Conservation (phyloP, 345 rosid species). For the Abelmoschus esculentus region DNA sequence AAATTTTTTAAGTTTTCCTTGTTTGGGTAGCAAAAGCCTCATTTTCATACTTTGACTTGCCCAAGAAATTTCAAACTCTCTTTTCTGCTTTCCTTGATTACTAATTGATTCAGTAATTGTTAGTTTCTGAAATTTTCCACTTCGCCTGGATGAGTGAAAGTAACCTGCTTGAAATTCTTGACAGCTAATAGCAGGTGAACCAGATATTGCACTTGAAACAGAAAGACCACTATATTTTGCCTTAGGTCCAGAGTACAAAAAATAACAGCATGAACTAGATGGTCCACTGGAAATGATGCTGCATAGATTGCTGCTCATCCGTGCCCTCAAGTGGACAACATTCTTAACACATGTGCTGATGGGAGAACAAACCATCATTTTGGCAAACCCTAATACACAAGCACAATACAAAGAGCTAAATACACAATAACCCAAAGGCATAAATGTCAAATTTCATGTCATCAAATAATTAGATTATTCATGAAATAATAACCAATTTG, state of each 20-base stretch:
- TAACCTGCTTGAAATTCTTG: constrained; percentile 21
- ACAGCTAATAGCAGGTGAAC: constrained; percentile 20
- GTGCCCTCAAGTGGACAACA: constrained; percentile 36
- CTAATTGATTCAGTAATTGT: constrained; percentile 29
- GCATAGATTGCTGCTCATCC: constrained; percentile 32
- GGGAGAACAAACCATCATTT: constrained; percentile 47
- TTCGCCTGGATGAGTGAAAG: constrained; percentile 22
- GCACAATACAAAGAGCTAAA: constrained; percentile 8
- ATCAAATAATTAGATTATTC: background rate
- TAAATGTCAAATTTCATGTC: background rate
- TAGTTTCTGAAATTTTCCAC: constrained; percentile 25
- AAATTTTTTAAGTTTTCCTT: constrained; percentile 30
- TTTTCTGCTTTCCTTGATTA: constrained; percentile 25
- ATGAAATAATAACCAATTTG: background rate
- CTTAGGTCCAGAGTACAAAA: constrained; percentile 24
- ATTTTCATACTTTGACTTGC: constrained; percentile 26
- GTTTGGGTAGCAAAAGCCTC: constrained; percentile 41
- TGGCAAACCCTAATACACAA: constrained; percentile 32
- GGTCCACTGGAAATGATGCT: constrained; percentile 29
- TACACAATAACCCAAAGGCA: constrained; percentile 4
- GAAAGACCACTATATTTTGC: constrained; percentile 30
- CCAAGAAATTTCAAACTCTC: constrained; percentile 44
- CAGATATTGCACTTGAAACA: constrained; percentile 33
- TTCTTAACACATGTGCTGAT: constrained; percentile 47
- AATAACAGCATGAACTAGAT: constrained; percentile 30